These are phyloP conservation scores for Dicorynia guianensis DNA, from an alignment of 306 rosid species.

Conservation along the genomic window DNA sequence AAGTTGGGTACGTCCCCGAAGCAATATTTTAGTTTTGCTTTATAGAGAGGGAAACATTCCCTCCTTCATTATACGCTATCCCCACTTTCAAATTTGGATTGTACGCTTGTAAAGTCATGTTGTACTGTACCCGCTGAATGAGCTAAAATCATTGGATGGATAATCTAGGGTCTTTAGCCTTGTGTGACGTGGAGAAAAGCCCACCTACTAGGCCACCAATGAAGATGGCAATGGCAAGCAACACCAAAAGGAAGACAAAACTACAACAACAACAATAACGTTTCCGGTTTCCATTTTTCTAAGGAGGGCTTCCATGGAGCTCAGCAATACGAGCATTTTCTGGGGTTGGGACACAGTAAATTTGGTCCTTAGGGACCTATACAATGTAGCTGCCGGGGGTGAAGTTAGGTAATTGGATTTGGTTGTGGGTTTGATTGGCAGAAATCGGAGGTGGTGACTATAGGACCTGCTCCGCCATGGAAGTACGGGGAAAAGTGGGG, in stretches of 20 bases:
- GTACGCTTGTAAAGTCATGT: constrained; percentile 30
- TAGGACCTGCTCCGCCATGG: constrained; percentile 78
- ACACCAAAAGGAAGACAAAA: constrained; percentile 8
- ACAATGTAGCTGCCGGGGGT: constrained; percentile 58
- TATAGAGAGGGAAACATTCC: constrained; percentile 46
- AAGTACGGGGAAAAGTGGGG: constrained; percentile 58
- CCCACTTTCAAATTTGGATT: constrained; percentile 47
- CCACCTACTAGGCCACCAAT: constrained; percentile 30
- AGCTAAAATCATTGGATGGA: constrained; percentile 33
- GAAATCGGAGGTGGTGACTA: not conserved
- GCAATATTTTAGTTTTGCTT: constrained; percentile 39
- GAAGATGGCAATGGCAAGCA: constrained; percentile 25
- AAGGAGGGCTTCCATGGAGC: constrained; percentile 1
- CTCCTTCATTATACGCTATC: constrained; percentile 52
- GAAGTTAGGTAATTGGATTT: not conserved
- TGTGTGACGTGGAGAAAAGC: constrained; percentile 23
- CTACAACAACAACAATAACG: not conserved
- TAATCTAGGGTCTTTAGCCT: constrained; percentile 47
- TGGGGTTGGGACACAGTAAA: constrained; percentile 63
- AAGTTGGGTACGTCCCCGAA: constrained; percentile 31
- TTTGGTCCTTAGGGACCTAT: constrained; percentile 75
- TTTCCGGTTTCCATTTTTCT: not conserved
- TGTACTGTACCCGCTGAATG: constrained; percentile 21
- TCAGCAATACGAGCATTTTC: constrained; percentile 58
- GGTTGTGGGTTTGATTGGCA: not conserved